phyloP scores from a whole-genome alignment of 129 eudicot genomes.

The Flaveria linearis region DNA sequence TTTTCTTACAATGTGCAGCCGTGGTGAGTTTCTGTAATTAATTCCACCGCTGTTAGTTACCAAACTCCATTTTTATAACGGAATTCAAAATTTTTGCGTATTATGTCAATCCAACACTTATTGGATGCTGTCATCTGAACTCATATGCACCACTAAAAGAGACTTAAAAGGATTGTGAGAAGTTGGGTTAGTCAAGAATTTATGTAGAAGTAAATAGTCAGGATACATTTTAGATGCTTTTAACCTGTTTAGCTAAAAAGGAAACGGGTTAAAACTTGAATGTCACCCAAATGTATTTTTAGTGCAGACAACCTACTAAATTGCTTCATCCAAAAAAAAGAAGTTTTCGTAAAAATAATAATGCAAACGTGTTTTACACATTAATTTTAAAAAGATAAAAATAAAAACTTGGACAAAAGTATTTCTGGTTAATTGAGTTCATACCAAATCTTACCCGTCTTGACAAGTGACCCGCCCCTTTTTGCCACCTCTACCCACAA shows the following conservation, averaged over 20 bases:
- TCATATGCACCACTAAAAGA: background rate
- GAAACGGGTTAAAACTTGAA: background rate
- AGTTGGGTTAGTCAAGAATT: background rate
- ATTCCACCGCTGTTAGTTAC: background rate
- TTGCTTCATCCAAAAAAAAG: background rate
- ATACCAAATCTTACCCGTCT: background rate
- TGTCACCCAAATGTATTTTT: background rate
- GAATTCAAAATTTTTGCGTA: background rate
- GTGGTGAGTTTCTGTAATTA: slow-evolving; percentile 63
- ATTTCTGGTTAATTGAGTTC: background rate
- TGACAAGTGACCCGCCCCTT: background rate
- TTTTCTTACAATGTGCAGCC: slow-evolving; percentile 93
- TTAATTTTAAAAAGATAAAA: background rate
- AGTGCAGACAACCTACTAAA: background rate
- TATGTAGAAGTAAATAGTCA: background rate
- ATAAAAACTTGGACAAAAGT: background rate
- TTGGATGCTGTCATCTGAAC: slow-evolving; percentile 3
- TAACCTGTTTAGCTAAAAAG: background rate
- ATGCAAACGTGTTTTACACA: background rate
- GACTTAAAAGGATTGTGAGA: slow-evolving; percentile 3
- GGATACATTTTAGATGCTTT: background rate
- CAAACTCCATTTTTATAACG: background rate
- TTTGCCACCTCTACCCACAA: background rate
- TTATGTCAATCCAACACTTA: background rate
- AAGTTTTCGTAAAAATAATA: background rate